These are phyloP conservation scores for Thraustochytrium sp. DNA, from an alignment of 352 stramenopile genomes.

Conservation along the genomic window DNA sequence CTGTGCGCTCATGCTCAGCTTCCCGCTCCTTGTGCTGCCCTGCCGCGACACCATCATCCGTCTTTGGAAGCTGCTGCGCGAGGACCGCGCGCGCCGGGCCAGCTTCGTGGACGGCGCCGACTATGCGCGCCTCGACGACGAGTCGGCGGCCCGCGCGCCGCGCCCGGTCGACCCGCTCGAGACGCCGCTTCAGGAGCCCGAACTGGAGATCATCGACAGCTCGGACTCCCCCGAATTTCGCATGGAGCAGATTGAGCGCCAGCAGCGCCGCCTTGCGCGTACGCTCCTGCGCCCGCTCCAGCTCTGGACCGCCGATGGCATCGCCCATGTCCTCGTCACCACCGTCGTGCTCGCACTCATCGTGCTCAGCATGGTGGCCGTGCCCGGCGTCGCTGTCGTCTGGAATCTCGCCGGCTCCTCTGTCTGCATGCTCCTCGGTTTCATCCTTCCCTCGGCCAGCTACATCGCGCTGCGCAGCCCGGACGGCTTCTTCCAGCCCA, in stretches of 20 bases:
- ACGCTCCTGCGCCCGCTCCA: neutral
- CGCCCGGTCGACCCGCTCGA: slow-evolving; percentile 16
- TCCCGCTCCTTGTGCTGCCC: slow-evolving; percentile 76
- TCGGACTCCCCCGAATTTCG: slow-evolving; percentile 29
- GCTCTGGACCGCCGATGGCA: neutral
- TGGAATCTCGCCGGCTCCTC: slow-evolving; percentile 80
- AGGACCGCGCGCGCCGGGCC: neutral
- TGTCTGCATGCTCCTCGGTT: slow-evolving; percentile 73
- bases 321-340: slow-evolving; percentile 63
- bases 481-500: slow-evolving; percentile 51
- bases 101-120: neutral
- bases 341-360: slow-evolving; percentile 61
- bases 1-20: slow-evolving; percentile 68
- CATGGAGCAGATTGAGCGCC: neutral
- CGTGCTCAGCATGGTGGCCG: slow-evolving; percentile 63
- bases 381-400: slow-evolving; percentile 69
- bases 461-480: slow-evolving; percentile 72
- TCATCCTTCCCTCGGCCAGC: slow-evolving; percentile 73
- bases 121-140: neutral
- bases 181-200: neutral
- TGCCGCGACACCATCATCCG: slow-evolving; percentile 68
- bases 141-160: slow-evolving; percentile 40
- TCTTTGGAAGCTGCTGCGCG: slow-evolving; percentile 54
- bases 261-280: neutral
- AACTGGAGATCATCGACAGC: slow-evolving; percentile 36